These are phyloP conservation scores for Helianthus annuus DNA, from an alignment of 129 eudicot genomes.

Conservation along the genomic window DNA sequence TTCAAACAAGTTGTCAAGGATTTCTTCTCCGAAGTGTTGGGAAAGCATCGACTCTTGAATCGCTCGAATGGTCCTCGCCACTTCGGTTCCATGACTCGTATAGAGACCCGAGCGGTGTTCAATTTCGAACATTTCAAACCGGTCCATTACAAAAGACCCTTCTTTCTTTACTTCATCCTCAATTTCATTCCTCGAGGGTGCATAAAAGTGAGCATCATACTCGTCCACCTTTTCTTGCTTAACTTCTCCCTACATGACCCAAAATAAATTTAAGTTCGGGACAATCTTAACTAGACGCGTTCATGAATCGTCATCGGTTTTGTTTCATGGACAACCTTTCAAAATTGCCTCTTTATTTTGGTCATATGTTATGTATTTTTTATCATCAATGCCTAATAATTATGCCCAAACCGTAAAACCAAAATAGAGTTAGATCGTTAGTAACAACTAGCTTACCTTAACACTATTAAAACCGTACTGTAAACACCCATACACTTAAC, in stretches of 20 bases:
- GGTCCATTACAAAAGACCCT: slow-evolving; percentile 61
- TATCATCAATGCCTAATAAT: too few species aligned
- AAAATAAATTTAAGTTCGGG: neutral
- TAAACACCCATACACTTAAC: neutral
- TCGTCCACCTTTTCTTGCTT: slow-evolving; percentile 64
- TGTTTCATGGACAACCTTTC: too few species aligned
- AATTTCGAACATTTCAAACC: slow-evolving; percentile 57
- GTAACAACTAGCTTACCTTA: too few species aligned
- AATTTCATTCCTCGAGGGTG: slow-evolving; percentile 73
- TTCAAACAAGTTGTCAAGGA: slow-evolving; percentile 56
- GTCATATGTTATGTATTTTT: too few species aligned
- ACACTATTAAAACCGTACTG: neutral
- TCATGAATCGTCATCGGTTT: too few species aligned
- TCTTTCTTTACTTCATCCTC: slow-evolving; percentile 60
- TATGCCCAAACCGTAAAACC: too few species aligned
- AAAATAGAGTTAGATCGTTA: too few species aligned
- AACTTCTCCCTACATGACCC: slow-evolving; percentile 53
- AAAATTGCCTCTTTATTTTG: too few species aligned
- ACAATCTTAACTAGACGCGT: neutral
- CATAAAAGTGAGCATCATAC: slow-evolving; percentile 84
- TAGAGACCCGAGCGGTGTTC: slow-evolving; percentile 42
- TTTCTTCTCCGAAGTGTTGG: slow-evolving; percentile 81
- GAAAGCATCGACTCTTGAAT: slow-evolving; percentile 88
- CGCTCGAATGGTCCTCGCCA: slow-evolving; percentile 78
- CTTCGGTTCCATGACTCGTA: slow-evolving; percentile 66